These are phyloP conservation scores for Aleurites moluccanus DNA, from an alignment of 441 rosid genomes.

Conservation along the genomic window DNA sequence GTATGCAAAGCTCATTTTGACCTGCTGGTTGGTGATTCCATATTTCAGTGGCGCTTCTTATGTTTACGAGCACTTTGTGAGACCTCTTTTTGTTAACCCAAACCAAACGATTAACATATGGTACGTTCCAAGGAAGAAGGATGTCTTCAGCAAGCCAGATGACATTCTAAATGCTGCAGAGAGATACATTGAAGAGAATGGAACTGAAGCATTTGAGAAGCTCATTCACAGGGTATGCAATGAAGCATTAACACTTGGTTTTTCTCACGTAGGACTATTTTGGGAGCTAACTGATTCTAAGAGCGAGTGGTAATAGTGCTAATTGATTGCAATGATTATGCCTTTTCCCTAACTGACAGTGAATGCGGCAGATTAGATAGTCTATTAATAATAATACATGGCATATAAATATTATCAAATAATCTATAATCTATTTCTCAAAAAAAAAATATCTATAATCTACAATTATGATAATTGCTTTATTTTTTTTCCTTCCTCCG, in stretches of 20 bases:
- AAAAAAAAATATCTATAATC: background rate
- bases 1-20: conserved; percentile 65
- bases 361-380: background rate
- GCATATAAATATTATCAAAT: background rate
- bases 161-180: conserved; percentile 86
- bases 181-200: conserved; percentile 72
- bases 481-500: background rate
- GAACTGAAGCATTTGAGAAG: conserved; percentile 79
- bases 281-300: background rate
- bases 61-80: conserved; percentile 81
- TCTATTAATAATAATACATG: background rate
- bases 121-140: conserved; percentile 75
- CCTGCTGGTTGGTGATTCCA: conserved; percentile 96
- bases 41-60: conserved; percentile 96
- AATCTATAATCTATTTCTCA: background rate
- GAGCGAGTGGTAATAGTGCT: background rate
- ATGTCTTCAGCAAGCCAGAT: conserved; percentile 56
- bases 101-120: conserved; percentile 69
- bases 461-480: background rate
- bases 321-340: background rate
- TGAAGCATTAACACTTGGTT: background rate
- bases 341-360: background rate
- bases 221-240: conserved; percentile 60
- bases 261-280: background rate
- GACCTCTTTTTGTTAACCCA: conserved; percentile 72